Evolutionary conservation across 805 yeast genomes (phyloP), one percentile per base, ranked within the genome.

Genomic region (Candida krabiensis): DNA sequence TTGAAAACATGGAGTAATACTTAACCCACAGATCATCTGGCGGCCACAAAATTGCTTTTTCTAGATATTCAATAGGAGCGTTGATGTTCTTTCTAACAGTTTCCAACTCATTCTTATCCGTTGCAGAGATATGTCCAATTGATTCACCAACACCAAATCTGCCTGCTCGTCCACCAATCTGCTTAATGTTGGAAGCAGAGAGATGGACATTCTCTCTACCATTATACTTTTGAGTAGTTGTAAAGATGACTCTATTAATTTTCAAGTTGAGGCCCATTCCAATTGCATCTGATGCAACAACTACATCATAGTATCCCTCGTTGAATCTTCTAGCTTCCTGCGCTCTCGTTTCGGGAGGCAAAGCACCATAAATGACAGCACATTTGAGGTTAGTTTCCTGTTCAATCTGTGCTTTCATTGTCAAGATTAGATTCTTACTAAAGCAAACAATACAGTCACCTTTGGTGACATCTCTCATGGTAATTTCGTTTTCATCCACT

Each of bases 91-190:
- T 52, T 27, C 56, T 59, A 9, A 88, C 67, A 33, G 64, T 64
- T 1, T 54, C 52, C 39, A 83, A 61, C 28, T 75, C 81, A 3
- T 56, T 52, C 2, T 50, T 35, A 13, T 63, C 59, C 40, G 79
- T 64, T 0, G 89, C 79, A 0, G 83, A 71, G 1, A 85, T 80
- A 48, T 69, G 67, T 0, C 83, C 83, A 23, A 61, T 53, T 11
- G 55, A 47, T 13, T 49, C 54, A 19, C 61, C 62, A 24, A 58
- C 51, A 13, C 67, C 67, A 46, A 67, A 93, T 44, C 99, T 66
- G 2, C 99, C 99, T 0, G 99, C 99, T 46, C 99, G 71, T 1
- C 99, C 99, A 4, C 93, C 97, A 44, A 93, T 91, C 59, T 93
- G 99, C 58, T 89, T 90, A 19, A 83, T 73, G 39, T 81, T 80